Conservation (phyloP, 176 grass and related monocot species). For the Carex cristatella region DNA sequence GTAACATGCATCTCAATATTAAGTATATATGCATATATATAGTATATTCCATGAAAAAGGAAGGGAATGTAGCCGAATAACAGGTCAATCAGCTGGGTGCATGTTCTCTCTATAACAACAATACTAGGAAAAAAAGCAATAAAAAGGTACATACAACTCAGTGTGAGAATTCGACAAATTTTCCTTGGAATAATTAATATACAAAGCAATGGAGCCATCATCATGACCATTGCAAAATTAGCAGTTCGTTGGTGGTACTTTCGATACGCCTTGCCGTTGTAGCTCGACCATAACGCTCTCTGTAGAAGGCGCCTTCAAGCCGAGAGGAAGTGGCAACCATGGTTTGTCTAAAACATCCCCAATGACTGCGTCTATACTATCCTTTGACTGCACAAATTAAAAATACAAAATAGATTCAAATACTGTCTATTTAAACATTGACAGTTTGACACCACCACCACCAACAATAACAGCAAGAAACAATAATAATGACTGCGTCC, state of each 20-base stretch:
- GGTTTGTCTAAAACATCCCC: constrained; percentile 75
- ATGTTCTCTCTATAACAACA: constrained; percentile 12
- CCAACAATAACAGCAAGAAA: not conserved
- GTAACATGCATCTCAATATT: not conserved
- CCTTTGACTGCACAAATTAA: constrained; percentile 36
- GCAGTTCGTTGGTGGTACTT: constrained; percentile 37
- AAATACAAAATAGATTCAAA: not conserved
- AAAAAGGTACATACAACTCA: constrained; percentile 15
- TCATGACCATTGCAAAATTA: constrained; percentile 21
- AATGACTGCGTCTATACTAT: constrained; percentile 75
- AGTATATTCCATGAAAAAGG: not conserved
- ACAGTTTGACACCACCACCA: not conserved
- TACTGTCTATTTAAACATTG: not conserved
- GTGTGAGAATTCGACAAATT: constrained; percentile 3
- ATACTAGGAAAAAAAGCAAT: not conserved
- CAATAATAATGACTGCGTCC: not conserved
- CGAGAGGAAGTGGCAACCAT: constrained; percentile 81
- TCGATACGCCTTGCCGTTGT: constrained; percentile 55
- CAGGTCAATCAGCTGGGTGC: not conserved
- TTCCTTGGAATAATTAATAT: not conserved
- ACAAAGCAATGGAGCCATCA: not conserved
- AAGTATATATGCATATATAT: not conserved
- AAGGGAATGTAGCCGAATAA: not conserved
- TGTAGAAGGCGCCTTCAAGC: constrained; percentile 64
- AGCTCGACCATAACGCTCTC: constrained; percentile 73